A percentile compares a stretch with the other conserved stretches of the same genome.
Conservation (phyloP, 2,329 filamentous ascomycete species). For the Fusarium nelsonii region DNA sequence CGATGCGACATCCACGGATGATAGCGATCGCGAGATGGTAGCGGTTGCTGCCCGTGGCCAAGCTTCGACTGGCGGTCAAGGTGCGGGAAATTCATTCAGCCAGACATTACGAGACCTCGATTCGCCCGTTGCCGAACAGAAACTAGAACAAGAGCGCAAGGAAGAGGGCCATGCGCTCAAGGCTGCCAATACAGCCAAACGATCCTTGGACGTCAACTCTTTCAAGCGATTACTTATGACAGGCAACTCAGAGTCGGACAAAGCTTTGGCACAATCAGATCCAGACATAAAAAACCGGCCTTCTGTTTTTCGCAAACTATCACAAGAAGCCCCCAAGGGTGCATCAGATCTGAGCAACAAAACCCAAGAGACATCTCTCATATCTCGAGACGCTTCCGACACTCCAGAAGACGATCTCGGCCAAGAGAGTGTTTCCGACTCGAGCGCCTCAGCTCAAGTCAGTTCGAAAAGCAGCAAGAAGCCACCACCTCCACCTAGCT, state of each 20-base stretch:
- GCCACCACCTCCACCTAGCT: slow-evolving; percentile 78
- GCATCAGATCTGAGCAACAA: slow-evolving; percentile 20
- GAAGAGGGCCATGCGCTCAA: slow-evolving; percentile 52
- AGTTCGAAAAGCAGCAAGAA: slow-evolving; percentile 64
- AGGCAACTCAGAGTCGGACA: slow-evolving; percentile 64
- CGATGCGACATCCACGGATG: slow-evolving; percentile 46
- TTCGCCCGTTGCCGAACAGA: slow-evolving; percentile 50
- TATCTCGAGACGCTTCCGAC: slow-evolving; percentile 40
- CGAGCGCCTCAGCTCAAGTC: slow-evolving; percentile 46
- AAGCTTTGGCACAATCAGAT: slow-evolving; percentile 11
- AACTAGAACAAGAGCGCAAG: slow-evolving; percentile 50
- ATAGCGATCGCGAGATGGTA: slow-evolving; percentile 48
- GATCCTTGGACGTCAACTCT: slow-evolving; percentile 78
- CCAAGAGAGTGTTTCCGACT: slow-evolving; percentile 46
- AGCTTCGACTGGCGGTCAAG: slow-evolving; percentile 35
- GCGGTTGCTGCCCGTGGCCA: slow-evolving; percentile 44
- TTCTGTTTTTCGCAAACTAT: slow-evolving; percentile 32
- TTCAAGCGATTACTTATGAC: slow-evolving; percentile 83
- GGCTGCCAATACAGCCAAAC: slow-evolving; percentile 53
- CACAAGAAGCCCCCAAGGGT: slow-evolving; percentile 32
- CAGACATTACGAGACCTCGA: slow-evolving; percentile 67
- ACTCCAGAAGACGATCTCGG: slow-evolving; percentile 42
- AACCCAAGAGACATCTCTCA: slow-evolving; percentile 40
- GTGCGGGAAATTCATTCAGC: slow-evolving; percentile 62
- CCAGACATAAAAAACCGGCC: slow-evolving; percentile 31